Evolutionary conservation across 495 filamentous ascomycete species (phyloP).

Genomic region (Tuber calosporum): DNA sequence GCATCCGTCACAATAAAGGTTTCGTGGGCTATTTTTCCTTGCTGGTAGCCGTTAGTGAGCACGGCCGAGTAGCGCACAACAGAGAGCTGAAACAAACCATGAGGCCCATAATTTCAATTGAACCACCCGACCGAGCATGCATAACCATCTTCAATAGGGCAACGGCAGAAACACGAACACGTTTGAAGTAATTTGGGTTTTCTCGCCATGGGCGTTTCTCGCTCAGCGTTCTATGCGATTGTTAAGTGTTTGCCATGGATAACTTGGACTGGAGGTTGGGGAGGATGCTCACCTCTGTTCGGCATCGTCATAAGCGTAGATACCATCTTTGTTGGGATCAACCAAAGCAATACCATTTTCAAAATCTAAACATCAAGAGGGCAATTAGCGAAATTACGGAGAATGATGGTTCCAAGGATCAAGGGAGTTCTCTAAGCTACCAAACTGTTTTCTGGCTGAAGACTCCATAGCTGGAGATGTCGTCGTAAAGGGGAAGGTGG

Average conservation of each 20-base stretch:
- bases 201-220: constrained; percentile 66
- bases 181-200: constrained; percentile 86
- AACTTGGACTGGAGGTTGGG: neutral
- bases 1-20: constrained; percentile 92
- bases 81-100: constrained; percentile 51
- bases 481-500: neutral
- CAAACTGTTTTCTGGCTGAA: constrained; percentile 33
- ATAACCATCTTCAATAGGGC: constrained; percentile 99
- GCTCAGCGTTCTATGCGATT: constrained; percentile 38
- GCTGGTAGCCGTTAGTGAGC: constrained; percentile 39
- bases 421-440: constrained; percentile 9
- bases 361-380: constrained; percentile 56
- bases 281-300: constrained; percentile 52
- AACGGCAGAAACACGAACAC: constrained; percentile 84
- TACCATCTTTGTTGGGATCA: constrained; percentile 77
- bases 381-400: constrained; percentile 20
- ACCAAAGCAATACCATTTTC: constrained; percentile 78
- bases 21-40: constrained; percentile 76
- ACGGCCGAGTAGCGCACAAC: neutral
- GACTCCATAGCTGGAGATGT: constrained; percentile 18
- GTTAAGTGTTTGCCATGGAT: constrained; percentile 10
- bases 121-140: constrained; percentile 89
- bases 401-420: neutral
- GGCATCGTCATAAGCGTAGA: constrained; percentile 69
- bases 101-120: constrained; percentile 92